Percentiles rank a stretch among this genome's conserved stretches.
Conservation (phyloP, 768 basidiomycete genomes). For the Lentinula aciculospora region DNA sequence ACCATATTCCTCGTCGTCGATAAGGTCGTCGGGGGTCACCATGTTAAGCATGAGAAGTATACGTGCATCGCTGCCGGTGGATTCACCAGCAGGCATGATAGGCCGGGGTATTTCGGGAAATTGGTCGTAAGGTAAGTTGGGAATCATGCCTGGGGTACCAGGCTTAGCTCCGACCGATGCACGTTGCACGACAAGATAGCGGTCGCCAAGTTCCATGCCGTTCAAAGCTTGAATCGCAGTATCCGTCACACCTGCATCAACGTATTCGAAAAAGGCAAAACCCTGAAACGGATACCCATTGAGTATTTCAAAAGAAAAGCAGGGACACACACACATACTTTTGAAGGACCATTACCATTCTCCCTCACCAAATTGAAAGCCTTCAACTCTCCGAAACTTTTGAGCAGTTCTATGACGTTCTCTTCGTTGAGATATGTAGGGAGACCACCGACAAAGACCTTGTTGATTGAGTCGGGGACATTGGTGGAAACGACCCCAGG, state of each 20-base stretch:
- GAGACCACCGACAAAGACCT: conserved; percentile 94
- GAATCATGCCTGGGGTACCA: conserved; percentile 55
- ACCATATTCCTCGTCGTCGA: conserved; percentile 86
- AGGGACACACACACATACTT: conserved; percentile 41
- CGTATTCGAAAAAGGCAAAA: conserved; percentile 99
- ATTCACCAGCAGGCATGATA: conserved; percentile 81
- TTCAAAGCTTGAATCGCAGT: conserved; percentile 94
- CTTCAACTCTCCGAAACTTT: conserved; percentile 95
- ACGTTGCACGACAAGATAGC: conserved; percentile 92
- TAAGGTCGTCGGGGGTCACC: conserved; percentile 90
- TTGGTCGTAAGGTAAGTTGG: conserved; percentile 70
- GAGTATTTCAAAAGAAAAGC: background rate
- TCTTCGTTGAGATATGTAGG: conserved; percentile 96
- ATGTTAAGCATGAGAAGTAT: conserved; percentile 98
- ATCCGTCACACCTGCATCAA: conserved; percentile 83
- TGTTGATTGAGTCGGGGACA: conserved; percentile 96
- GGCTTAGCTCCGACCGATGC: conserved; percentile 92
- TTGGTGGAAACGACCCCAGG: conserved; percentile 96
- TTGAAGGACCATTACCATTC: conserved; percentile 81
- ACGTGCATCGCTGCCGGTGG: conserved; percentile 53
- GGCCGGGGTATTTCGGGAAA: conserved; percentile 83
- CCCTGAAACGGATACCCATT: conserved; percentile 47
- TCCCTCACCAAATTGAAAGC: conserved; percentile 98
- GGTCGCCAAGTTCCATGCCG: conserved; percentile 97
- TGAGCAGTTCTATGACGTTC: conserved; percentile 96